Percentiles rank a stretch among this genome's conserved stretches.
Conservation (phyloP, 495 filamentous ascomycete species). For the Parathielavia appendiculata region DNA sequence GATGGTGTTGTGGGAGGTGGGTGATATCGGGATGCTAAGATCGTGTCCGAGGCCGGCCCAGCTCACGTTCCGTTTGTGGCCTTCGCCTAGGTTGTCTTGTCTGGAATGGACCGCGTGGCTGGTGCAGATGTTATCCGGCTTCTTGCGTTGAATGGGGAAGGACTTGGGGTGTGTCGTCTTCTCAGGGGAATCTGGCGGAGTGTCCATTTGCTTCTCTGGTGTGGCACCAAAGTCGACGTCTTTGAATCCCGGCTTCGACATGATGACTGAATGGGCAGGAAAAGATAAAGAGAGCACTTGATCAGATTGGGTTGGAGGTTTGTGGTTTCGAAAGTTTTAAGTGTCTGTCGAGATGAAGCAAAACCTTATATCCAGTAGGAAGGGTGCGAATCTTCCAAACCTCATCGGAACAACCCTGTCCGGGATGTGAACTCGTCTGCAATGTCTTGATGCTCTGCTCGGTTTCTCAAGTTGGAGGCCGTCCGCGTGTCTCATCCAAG, state of each 20-base stretch:
- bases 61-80: conserved; percentile 14
- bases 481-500: neutral
- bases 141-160: conserved; percentile 15
- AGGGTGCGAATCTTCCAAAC: neutral
- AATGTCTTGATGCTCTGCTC: neutral
- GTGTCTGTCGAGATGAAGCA: neutral
- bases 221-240: conserved; percentile 49
- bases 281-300: neutral
- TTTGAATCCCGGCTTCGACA: conserved; percentile 53
- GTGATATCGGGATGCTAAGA: conserved; percentile 24
- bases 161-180: conserved; percentile 8
- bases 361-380: neutral
- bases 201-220: conserved; percentile 25
- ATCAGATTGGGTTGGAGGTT: neutral
- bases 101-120: conserved; percentile 23
- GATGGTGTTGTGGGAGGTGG: conserved; percentile 45
- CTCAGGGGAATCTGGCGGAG: conserved; percentile 22
- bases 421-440: neutral
- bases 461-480: neutral
- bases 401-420: neutral
- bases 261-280: conserved; percentile 23
- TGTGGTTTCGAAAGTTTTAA: neutral
- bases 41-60: conserved; percentile 17
- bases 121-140: conserved; percentile 13
- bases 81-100: neutral